Evolutionary conservation across 192 early-diverging fungal genomes (phyloP), one percentile per base, ranked within the genome.

Genomic region (Coemansia sp.): DNA sequence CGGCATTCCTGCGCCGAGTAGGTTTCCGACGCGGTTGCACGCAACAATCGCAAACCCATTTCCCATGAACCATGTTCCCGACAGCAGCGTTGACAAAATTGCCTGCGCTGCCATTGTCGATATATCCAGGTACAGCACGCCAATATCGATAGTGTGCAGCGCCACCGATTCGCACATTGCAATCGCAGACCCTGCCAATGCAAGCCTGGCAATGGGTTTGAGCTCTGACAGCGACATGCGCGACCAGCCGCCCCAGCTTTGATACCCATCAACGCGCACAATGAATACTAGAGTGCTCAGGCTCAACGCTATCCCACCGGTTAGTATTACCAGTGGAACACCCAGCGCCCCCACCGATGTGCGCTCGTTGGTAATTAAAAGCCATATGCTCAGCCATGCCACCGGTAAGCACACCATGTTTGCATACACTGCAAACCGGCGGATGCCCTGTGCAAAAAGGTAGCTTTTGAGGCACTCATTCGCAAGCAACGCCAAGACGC

Each of bases 171-270:
- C 93, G 9, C 86, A 84, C 54, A 89, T 87, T 12, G 89, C 78
- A 86, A 95, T 92, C 16, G 91, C 62, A 7, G 92, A 85, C 5
- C 92, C 93, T 0, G 94, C 90, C 3, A 90, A 31, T 0, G 89
- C 94, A 28, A 98, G 84, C 58, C 76, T 83, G 53, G 86, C n/a
- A 50, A 91, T 84, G 14, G 78, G 81, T 14, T 68, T 60, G 77
- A 88, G 86, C 19, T 74, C 82, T 30, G 83, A 63, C 49, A 95
- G 69, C 4, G 89, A 87, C 26, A 86, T 84, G 6, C 81, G 76
- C 8, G 91, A 88, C 88, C 90, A 94, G 5, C 93, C 95, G 55
- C 94, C 91, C 94, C 92, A 98, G 55, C 83, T 87, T 38, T 91
- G 83, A 41, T 74, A 65, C 32, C 93, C 92, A 34, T 89, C 84